Evolutionary conservation across 1,139 yeast genomes (phyloP).

Genomic region (Scheffersomyces illinoinensis): DNA sequence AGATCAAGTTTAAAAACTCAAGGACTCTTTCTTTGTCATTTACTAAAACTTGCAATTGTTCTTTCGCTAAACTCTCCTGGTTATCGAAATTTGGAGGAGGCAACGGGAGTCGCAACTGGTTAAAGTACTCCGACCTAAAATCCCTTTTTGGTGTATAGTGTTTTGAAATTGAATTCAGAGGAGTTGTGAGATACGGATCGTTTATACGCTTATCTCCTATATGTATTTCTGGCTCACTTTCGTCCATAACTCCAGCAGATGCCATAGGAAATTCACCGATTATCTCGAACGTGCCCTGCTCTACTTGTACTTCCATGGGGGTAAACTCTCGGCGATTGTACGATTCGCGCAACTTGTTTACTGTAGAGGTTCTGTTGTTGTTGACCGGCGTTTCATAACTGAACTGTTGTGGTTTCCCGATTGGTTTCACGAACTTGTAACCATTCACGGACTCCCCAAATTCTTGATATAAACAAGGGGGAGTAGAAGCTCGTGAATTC

Average conservation of each 20-base stretch:
- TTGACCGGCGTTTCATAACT: conserved; percentile 25
- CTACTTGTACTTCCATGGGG: conserved; percentile 6
- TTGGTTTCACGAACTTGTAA: conserved; percentile 33
- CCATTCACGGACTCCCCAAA: conserved; percentile 33
- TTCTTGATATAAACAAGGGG: conserved; percentile 18
- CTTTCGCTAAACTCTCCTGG: conserved; percentile 9
- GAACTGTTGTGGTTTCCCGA: conserved; percentile 11
- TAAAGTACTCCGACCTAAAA: conserved; percentile 12
- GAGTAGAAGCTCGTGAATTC: conserved; percentile 22
- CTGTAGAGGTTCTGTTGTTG: conserved; percentile 5
- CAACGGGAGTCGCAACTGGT: conserved; percentile 11
- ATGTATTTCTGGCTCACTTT: conserved; percentile 31
- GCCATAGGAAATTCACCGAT: conserved; percentile 38
- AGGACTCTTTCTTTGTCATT: conserved; percentile 21
- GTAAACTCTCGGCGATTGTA: conserved; percentile 17
- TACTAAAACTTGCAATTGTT: conserved; percentile 22
- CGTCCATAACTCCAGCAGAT: conserved; percentile 42
- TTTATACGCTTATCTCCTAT: conserved; percentile 43
- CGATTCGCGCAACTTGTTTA: conserved; percentile 13
- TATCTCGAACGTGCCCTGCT: conserved; percentile 24
- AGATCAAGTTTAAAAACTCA: conserved; percentile 28
- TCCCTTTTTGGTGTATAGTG: not conserved
- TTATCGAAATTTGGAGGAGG: conserved; percentile 12
- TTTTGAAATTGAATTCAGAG: conserved; percentile 2
- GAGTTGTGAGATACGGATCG: conserved; percentile 33